Base-by-base conservation (phyloP, 2,329 filamentous ascomycete genomes). In the Epichloe gansuensis region DNA sequence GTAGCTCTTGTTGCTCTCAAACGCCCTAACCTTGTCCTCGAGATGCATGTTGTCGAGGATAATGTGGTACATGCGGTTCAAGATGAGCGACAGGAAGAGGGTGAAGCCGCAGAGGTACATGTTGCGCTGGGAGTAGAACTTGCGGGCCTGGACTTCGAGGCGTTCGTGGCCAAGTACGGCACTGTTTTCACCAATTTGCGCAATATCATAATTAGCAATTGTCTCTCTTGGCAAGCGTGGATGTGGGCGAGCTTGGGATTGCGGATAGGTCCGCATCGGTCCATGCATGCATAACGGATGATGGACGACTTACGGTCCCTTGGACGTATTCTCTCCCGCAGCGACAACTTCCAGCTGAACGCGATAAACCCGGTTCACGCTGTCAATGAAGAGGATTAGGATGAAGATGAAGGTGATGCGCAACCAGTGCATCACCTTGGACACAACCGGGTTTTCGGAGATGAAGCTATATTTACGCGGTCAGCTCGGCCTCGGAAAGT, bases 101-200 rank as follows among this genome's bases (percentile, higher is more conserved):
- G 93, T 98, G 78, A 98, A 98, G 62, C 93, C 93, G 71, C 93
- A 97, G 56, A 98, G 89, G 75, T 98, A 98, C 93, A 98, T 98
- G 82, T 98, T 98, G 71, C 93, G 90, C 76, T 98, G 91, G 56
- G 90, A 95, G 80, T 98, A 98, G 78, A 98, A 98, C 74, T 98
- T 98, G 79, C 93, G 89, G 59, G 93, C 91, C 72, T 98, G 93
- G 50, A 97, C 91, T 74, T 98, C 93, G 80, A 95, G 89, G 58
- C 93, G 91, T 68, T 97, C 93, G 66, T 88, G 85, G 57, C 93
- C 91, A 63, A 96, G 82, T 54, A 90, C 82, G 65, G 85, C 71
- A 53, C 71, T 74, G 59, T 51, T 51, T 17, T 8, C 4, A 31
- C 31, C 31, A 8, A 31, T 31, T 31, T 11, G 31, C 31, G 17